Evolutionary conservation across 371 early-diverging fungal species (phyloP), one percentile per base, ranked within the genome.

Genomic region (Saksenaea oblongispora): DNA sequence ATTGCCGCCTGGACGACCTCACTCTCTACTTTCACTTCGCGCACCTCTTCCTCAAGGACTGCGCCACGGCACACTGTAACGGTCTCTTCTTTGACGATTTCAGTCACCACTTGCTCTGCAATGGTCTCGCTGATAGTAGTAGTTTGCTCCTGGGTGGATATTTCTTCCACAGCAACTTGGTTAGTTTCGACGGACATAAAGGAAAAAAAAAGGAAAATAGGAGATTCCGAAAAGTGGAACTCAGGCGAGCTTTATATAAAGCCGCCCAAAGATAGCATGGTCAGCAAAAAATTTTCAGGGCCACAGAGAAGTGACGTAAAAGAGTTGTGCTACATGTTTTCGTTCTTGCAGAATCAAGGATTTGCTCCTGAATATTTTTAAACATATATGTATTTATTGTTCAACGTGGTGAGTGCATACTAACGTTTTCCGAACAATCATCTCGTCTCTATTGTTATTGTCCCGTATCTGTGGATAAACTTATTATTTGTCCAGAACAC

Each of bases 1-100:
- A 75, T 75, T 44, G 73, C 76, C 31, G 65, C 63, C 56, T 75
- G 70, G 28, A 75, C 44, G 34, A 62, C 53, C 35, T 65, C 42
- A 42, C 31, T 62, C 22, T 61, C 59, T 62, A 61, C 63, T 58
- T 63, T 59, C 54, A 57, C 53, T 34, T 61, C 24, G 26, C 42
- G 42, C 14, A 14, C 14, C 42, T 41, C 18, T 14, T 41, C 14
- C 14, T 14, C 42, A 9, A 13, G n/a, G 42, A 41, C 42, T 41
- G 14, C 42, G 42, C n/a, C 42, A 41, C n/a, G 14, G n/a, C 5
- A n/a, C 36, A 11, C 53, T 37, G 9, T 26, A 54, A 36, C 37
- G 58, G 58, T 36, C 24, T 34, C 14, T 1, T n/a, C 15, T 37
- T 44, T 22, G 15, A 17, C n/a, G 17, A 55, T 5, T 27, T n/a